phyloP scores from a whole-genome alignment of 208 protist genomes.

The Leishmania tarentolae region DNA sequence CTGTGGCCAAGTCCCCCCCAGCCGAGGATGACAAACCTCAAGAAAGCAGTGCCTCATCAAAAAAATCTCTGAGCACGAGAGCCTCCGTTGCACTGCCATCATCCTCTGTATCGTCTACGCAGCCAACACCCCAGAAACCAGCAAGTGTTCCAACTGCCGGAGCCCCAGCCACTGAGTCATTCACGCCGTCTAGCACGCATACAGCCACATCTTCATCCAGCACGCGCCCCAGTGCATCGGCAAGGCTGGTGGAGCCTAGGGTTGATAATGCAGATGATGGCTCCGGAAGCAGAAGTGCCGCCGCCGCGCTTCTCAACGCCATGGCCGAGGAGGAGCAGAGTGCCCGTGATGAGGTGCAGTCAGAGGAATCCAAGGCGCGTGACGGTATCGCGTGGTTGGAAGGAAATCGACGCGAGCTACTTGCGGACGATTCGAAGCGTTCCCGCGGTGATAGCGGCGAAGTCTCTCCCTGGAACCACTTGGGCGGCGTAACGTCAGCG shows the following conservation, averaged over 20 bases:
- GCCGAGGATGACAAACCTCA: background rate
- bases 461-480: slow-evolving; percentile 19
- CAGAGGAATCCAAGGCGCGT: slow-evolving; percentile 37
- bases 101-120: background rate
- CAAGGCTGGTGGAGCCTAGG: background rate
- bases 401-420: slow-evolving; percentile 37
- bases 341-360: slow-evolving; percentile 5
- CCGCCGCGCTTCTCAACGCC: too few species aligned
- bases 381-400: slow-evolving; percentile 62
- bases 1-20: background rate
- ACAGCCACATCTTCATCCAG: background rate
- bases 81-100: background rate
- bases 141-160: background rate
- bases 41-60: slow-evolving; percentile 4
- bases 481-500: slow-evolving; percentile 5
- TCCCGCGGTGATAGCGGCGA: slow-evolving; percentile 10
- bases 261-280: background rate
- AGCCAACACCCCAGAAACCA: background rate
- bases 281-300: background rate
- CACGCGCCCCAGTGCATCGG: background rate
- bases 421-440: slow-evolving; percentile 35
- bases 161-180: background rate
- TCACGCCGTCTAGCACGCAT: background rate
- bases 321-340: background rate
- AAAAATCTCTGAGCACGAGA: background rate